Evolutionary conservation across 345 rosid species (phyloP), one percentile per base, ranked within the genome.

Genomic region (Salix dunnii): DNA sequence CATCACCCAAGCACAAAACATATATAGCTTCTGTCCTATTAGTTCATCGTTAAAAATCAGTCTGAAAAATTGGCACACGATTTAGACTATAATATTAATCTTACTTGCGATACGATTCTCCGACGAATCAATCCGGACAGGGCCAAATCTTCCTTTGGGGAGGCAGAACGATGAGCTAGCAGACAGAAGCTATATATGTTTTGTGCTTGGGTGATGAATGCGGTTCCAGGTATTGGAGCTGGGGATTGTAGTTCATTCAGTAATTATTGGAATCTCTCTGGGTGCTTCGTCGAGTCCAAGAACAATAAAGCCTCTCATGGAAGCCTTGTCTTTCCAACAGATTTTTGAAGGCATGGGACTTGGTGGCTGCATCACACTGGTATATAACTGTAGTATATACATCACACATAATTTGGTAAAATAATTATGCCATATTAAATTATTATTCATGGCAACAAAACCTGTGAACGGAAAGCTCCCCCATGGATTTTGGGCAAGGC

Each of bases 331-430:
- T 53, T 92, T 92, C 77, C 94, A 92, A 72, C 97, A 92, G 77
- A 88, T 90, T 71, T 92, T 90, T 55, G 97, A 92, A 76, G 95
- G 95, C 38, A 86, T 88, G 86, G 95, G 95, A 40, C 95, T 90
- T 7, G 95, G 95, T 36, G 92, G 95, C 70, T 92, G 97, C 89
- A 86, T 90, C 77, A 80, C 90, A 33, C 88, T 88, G 80, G 93
- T 90, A 68, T 1, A 31, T 23, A 64, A 5, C 25, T 38, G 5
- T 33, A 33, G 4, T n/a, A n/a, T n/a, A n/a, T n/a, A n/a, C n/a
- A n/a, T n/a, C n/a, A n/a, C n/a, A n/a, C n/a, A n/a, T n/a, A n/a
- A n/a, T n/a, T n/a, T n/a, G n/a, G n/a, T n/a, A n/a, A n/a, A n/a
- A n/a, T n/a, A n/a, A n/a, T n/a, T n/a, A n/a, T n/a, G n/a, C n/a